Base-by-base conservation (phyloP, 2,329 filamentous ascomycete genomes). In the Fusarium azukiicola region DNA sequence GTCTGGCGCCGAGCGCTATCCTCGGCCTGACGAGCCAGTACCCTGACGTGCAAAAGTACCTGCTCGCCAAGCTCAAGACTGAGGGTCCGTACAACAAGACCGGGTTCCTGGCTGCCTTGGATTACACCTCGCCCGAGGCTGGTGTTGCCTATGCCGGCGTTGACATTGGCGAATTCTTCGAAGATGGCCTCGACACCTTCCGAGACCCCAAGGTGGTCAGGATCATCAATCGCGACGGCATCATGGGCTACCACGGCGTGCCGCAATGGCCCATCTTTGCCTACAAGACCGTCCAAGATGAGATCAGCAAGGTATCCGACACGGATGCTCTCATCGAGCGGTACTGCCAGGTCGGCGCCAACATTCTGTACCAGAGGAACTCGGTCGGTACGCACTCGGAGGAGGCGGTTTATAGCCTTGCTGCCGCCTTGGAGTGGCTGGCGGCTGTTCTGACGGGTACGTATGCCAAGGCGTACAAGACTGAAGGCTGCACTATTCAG, bases 221-320 rank as follows among this genome's bases (percentile, higher is more conserved):
- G 12, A 40, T 77, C 8, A 50, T 83, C 36, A 78, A 83, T 49
- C 61, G 69, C 0, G 81, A 83, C 16, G 81, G 81, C 0, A 75
- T 83, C 1, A 83, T 83, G 81, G 81, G 81, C 4, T 82, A 80
- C 4, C 81, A 83, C 10, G 81, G 81, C 1, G 75, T 83, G 2
- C 81, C 81, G 1, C 73, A 73, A 14, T 78, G 79, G 75, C 81
- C 81, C 0, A 70, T 83, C 8, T 83, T 83, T 17, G 81, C 71
- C 0, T 83, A 83, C 69, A 78, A 83, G 38, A 66, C 75, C 3
- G 40, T 83, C 6, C 19, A 76, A 0, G 81, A 83, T 4, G 81
- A 83, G 21, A 73, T 83, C 23, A 82, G 80, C 63, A 75, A 74
- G 0, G 66, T 83, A 3, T 11, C 11, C 0, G 74, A 83, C 27